Evolutionary conservation across 2,329 filamentous ascomycete species (phyloP).

Genomic region (Aspergillus uvarum): DNA sequence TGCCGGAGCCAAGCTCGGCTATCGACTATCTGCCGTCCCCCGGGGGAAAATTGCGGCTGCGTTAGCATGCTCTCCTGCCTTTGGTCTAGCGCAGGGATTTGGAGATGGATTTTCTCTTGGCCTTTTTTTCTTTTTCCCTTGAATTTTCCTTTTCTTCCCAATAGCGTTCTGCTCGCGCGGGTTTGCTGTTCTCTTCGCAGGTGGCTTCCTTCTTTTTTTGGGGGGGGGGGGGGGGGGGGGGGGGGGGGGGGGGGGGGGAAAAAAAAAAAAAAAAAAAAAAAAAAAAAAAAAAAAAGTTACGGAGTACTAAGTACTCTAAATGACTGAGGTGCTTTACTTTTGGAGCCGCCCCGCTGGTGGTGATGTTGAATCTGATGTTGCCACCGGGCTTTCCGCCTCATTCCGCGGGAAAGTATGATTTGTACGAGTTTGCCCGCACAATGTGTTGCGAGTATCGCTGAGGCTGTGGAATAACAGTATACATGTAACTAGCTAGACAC

Average conservation of each 20-base stretch:
- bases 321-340: background rate
- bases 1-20: slow-evolving; percentile 37
- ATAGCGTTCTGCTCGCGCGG: too few species aligned
- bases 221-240: too few species aligned
- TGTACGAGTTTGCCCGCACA: background rate
- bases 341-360: background rate
- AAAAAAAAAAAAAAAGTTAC: too few species aligned
- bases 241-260: too few species aligned
- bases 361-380: background rate
- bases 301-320: background rate
- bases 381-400: background rate
- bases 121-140: background rate
- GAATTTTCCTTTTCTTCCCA: too few species aligned
- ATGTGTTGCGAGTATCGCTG: background rate
- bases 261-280: too few species aligned
- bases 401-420: background rate
- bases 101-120: slow-evolving; percentile 3
- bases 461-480: background rate
- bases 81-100: slow-evolving; percentile 7
- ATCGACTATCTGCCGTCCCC: slow-evolving; percentile 42
- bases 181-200: too few species aligned
- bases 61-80: background rate
- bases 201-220: too few species aligned
- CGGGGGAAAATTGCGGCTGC: slow-evolving; percentile 14
- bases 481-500: background rate